phyloP scores from a whole-genome alignment of 1,139 yeast genomes.

The Insectozyma bohioensis region DNA sequence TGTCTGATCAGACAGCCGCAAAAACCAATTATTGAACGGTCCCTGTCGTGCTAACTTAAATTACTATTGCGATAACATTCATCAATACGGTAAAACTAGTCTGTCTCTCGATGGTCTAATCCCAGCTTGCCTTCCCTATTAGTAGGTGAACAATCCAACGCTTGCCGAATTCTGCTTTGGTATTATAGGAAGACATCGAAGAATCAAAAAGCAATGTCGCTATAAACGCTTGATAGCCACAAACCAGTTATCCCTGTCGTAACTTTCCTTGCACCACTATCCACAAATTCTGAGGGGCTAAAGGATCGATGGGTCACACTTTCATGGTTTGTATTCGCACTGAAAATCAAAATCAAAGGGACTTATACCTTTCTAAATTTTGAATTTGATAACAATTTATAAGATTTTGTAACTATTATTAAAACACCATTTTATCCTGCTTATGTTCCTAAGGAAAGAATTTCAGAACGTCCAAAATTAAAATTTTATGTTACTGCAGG shows the following conservation, averaged over 20 bases:
- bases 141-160: constrained; percentile 43
- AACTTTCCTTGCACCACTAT: too few relatives aligned
- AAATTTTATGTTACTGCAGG: constrained; percentile 79
- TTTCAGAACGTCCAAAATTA: constrained; percentile 70
- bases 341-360: too few relatives aligned
- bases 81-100: constrained; percentile 37
- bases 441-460: constrained; percentile 64
- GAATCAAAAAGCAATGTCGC: too few relatives aligned
- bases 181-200: too few relatives aligned
- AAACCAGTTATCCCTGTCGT: too few relatives aligned
- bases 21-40: constrained; percentile 40
- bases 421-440: constrained; percentile 88
- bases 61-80: constrained; percentile 27
- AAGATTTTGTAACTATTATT: constrained; percentile 64
- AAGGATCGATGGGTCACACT: too few relatives aligned
- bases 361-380: too few relatives aligned
- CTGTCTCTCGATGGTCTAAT: constrained; percentile 42
- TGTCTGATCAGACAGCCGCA: constrained; percentile 43
- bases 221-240: too few relatives aligned
- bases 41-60: constrained; percentile 40
- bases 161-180: too few relatives aligned
- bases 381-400: constrained; percentile 10
- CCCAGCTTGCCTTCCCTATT: constrained; percentile 46
- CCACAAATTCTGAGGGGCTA: too few relatives aligned
- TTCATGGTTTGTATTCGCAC: too few relatives aligned